Base-by-base conservation (phyloP, 2,329 filamentous ascomycete genomes). In the Apiospora hydei region DNA sequence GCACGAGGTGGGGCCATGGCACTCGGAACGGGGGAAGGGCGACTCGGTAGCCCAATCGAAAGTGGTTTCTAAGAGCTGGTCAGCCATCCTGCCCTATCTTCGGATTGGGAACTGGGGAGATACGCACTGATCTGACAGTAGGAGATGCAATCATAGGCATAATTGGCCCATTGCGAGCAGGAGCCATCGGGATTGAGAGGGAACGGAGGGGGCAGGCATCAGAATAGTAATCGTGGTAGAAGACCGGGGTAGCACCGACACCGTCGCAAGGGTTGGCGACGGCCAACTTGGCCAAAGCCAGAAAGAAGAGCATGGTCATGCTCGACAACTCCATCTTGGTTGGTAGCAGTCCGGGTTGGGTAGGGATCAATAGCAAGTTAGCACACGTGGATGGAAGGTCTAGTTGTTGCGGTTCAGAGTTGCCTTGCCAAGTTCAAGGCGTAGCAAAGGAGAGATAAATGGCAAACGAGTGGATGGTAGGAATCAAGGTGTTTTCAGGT, bases 21-120 rank as follows among this genome's bases (percentile, higher is more conserved):
- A 81, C 76, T 74, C 79, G 77, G 66, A 83, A 80, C 71, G 77
- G 78, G 71, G 80, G 79, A 82, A 72, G 79, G 81, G 81, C 80
- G 82, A 49, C 38, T 84, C 41, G 44, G 82, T 47, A 77, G 71
- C 73, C 70, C 71, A 76, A 14, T 74, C 70, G 26, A 76, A 83
- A 1, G 80, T 78, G 74, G 70, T 71, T 18, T 67, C 70, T 69
- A n/a, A 6, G 41, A 24, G 8, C 30, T 41, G 10, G 34, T 64
- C 10, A 64, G 57, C n/a, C 4, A 14, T 8, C 13, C 3, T 13
- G 11, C 41, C 8, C 18, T n/a, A 14, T 34, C 1, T 6, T 11
- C 1, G 34, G 21, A 43, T 30, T 14, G 34, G 44, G 1, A 26
- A 26, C 13, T 14, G 4, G 47, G 18, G 47, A 26, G 38, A 57